These are phyloP conservation scores for Tolypocladium tropicale DNA, from an alignment of 2,329 filamentous ascomycete genomes.

Conservation along the genomic window DNA sequence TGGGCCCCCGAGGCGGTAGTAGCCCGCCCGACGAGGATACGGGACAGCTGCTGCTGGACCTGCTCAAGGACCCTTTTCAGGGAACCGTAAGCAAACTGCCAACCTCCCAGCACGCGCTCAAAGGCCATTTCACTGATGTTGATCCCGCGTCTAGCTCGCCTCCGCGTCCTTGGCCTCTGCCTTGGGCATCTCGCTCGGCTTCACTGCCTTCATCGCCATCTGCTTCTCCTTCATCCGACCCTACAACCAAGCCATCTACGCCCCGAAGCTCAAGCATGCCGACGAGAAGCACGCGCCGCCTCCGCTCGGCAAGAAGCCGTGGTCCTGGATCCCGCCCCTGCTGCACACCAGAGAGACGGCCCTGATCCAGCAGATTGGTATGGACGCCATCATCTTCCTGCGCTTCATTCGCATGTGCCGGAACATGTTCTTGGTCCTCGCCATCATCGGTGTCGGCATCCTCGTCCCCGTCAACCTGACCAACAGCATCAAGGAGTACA, in stretches of 20 bases:
- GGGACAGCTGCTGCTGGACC: constrained; percentile 33
- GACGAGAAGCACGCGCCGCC: constrained; percentile 86
- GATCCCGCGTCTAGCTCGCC: constrained; percentile 13
- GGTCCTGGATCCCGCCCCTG: constrained; percentile 77
- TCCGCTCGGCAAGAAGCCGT: constrained; percentile 72
- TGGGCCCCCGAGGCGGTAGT: not conserved
- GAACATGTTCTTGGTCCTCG: constrained; percentile 71
- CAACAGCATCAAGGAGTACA: constrained; percentile 21
- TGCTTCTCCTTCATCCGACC: constrained; percentile 84
- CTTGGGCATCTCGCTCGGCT: constrained; percentile 66
- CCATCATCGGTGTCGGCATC: constrained; percentile 63
- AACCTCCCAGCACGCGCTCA: not conserved
- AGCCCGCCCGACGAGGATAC: constrained; percentile 12
- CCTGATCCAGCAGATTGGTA: constrained; percentile 70
- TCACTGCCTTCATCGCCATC: constrained; percentile 64
- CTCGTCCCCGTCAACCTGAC: constrained; percentile 72
- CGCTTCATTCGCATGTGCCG: constrained; percentile 85
- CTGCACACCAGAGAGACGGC: constrained; percentile 67
- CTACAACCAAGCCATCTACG: constrained; percentile 86
- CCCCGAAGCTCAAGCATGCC: constrained; percentile 85
- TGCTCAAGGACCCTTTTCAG: constrained; percentile 41
- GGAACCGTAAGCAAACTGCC: constrained; percentile 25
- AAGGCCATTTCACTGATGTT: not conserved
- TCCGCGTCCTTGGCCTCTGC: constrained; percentile 61
- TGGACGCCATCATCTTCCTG: constrained; percentile 87